A percentile compares a stretch with the other conserved stretches of the same genome.
phyloP scores from a whole-genome alignment of 2,329 filamentous ascomycete species.

The Torrubiella hemipterigena region DNA sequence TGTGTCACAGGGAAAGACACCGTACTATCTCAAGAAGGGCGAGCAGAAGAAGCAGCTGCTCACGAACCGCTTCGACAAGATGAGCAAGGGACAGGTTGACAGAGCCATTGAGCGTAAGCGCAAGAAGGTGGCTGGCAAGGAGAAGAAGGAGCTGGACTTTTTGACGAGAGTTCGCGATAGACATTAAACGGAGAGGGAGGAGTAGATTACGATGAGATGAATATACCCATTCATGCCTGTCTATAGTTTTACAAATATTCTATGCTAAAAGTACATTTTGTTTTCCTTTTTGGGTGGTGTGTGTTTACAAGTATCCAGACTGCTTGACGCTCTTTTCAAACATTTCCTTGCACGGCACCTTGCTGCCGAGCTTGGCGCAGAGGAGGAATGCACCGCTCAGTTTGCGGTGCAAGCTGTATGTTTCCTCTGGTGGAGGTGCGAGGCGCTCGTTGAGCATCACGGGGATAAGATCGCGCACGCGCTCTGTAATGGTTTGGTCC shows the following conservation, averaged over 20 bases:
- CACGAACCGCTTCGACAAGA: slow-evolving; percentile 64
- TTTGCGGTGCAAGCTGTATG: slow-evolving; percentile 90
- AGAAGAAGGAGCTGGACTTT: slow-evolving; percentile 59
- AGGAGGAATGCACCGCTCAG: slow-evolving; percentile 89
- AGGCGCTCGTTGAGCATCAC: slow-evolving; percentile 85
- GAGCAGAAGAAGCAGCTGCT: slow-evolving; percentile 83
- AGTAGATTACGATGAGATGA: not conserved
- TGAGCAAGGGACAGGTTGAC: slow-evolving; percentile 79
- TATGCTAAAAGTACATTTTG: not conserved
- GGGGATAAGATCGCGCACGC: slow-evolving; percentile 79
- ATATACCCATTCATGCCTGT: too few species aligned
- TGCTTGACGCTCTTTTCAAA: slow-evolving; percentile 48
- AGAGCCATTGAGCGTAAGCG: slow-evolving; percentile 73
- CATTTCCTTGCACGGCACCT: slow-evolving; percentile 68
- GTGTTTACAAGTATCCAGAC: slow-evolving; percentile 13
- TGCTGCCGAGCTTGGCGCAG: slow-evolving; percentile 75
- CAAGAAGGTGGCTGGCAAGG: slow-evolving; percentile 80
- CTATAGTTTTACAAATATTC: too few species aligned
- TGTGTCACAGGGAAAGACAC: slow-evolving; percentile 78
- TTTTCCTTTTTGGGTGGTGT: not conserved
- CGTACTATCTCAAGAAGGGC: slow-evolving; percentile 85
- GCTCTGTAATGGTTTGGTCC: slow-evolving; percentile 91
- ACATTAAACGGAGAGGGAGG: not conserved
- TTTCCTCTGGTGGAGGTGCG: slow-evolving; percentile 90
- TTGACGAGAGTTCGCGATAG: slow-evolving; percentile 18